These are phyloP conservation scores for Arachis hypogaea DNA, from an alignment of 306 rosid genomes.

Conservation along the genomic window DNA sequence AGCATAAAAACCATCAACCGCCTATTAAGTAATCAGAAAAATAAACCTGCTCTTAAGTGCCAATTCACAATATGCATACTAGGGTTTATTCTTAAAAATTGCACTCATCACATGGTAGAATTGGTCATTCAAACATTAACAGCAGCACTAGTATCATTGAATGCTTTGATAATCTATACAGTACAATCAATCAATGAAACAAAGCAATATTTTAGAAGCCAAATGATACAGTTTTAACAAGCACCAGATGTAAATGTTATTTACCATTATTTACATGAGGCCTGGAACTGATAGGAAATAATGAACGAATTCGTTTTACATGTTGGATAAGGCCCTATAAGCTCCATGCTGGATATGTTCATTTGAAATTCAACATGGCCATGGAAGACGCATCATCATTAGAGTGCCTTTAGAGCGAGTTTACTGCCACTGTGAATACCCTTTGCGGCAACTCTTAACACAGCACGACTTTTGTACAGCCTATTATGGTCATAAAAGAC, in stretches of 20 bases:
- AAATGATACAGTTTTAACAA: neutral
- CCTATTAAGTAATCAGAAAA: no score
- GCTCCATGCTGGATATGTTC: constrained; percentile 20
- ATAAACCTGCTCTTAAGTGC: neutral
- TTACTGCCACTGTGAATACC: constrained; percentile 72
- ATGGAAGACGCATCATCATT: constrained; percentile 37
- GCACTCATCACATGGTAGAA: neutral
- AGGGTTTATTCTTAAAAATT: neutral
- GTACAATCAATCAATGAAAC: constrained; percentile 21
- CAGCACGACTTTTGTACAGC: constrained; percentile 69
- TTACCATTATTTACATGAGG: constrained; percentile 55
- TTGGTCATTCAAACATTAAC: neutral
- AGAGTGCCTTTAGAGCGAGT: constrained; percentile 66
- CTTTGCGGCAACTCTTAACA: constrained; percentile 67
- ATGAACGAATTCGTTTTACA: constrained; percentile 20
- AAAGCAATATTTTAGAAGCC: constrained; percentile 24
- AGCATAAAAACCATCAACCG: no score
- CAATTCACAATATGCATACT: neutral
- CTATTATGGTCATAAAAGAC: constrained; percentile 46
- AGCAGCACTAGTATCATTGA: neutral
- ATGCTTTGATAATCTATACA: constrained; percentile 16
- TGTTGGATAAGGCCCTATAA: constrained; percentile 6
- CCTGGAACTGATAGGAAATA: constrained; percentile 1
- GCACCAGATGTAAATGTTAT: constrained; percentile 32
- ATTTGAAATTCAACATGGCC: constrained; percentile 28